Percentiles rank a stretch among this genome's conserved stretches.
Evolutionary conservation across 768 basidiomycete species (phyloP).

Genomic region (Tricholoma terreum): DNA sequence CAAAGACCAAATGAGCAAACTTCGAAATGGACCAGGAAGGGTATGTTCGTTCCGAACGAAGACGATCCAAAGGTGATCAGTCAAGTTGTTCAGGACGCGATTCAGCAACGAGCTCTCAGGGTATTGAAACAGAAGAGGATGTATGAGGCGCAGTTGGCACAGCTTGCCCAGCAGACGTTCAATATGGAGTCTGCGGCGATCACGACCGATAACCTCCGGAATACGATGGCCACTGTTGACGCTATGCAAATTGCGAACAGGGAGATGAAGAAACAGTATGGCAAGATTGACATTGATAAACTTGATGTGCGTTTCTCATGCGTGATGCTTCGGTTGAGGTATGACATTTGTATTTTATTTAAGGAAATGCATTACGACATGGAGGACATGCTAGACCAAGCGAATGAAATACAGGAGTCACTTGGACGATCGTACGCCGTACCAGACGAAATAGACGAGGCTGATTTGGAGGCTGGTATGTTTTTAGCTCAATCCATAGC

Average conservation of each 20-base stretch:
- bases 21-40: constrained; percentile 94
- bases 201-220: constrained; percentile 95
- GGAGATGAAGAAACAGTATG: constrained; percentile 95
- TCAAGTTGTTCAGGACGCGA: constrained; percentile 60
- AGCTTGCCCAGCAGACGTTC: constrained; percentile 92
- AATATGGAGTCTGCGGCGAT: constrained; percentile 98
- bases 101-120: constrained; percentile 91
- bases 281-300: constrained; percentile 96
- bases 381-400: constrained; percentile 95
- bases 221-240: constrained; percentile 98
- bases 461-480: constrained; percentile 92
- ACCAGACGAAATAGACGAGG: constrained; percentile 97
- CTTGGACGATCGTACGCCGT: constrained; percentile 92
- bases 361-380: constrained; percentile 97
- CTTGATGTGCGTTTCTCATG: constrained; percentile 72
- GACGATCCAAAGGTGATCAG: neutral
- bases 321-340: neutral
- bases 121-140: constrained; percentile 94
- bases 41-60: constrained; percentile 35
- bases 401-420: constrained; percentile 96
- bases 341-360: neutral
- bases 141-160: constrained; percentile 90
- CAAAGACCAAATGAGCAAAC: constrained; percentile 94
- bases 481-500: constrained; percentile 2
- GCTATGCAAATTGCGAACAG: constrained; percentile 97